Percentiles rank a stretch among this genome's conserved stretches.
Conservation (phyloP, 495 filamentous ascomycete species). For the Aspergillus egyptiacus region DNA sequence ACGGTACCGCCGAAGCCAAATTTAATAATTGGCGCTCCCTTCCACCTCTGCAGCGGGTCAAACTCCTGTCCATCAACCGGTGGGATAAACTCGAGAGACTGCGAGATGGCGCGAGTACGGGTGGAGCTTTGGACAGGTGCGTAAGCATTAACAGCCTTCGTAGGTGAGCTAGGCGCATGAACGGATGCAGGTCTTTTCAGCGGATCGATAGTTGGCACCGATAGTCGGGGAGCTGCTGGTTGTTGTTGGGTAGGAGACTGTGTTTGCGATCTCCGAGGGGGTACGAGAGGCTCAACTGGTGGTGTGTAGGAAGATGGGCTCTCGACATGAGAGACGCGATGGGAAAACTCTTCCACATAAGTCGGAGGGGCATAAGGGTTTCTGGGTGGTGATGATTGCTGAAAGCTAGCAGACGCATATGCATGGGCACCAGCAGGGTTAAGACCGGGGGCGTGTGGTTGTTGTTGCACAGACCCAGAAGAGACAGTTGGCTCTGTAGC, state of each 20-base stretch:
- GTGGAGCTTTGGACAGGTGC: slow-evolving; percentile 25
- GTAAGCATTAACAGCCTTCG: slow-evolving; percentile 33
- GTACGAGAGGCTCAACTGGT: slow-evolving; percentile 30
- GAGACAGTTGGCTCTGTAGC: slow-evolving; percentile 19
- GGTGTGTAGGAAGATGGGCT: slow-evolving; percentile 27
- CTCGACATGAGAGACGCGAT: slow-evolving; percentile 40
- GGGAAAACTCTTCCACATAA: slow-evolving; percentile 52
- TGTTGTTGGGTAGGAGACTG: slow-evolving; percentile 67
- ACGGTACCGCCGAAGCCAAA: slow-evolving; percentile 86
- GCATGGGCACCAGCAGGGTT: background rate
- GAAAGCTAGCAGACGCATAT: slow-evolving; percentile 10
- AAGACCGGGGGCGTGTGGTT: background rate
- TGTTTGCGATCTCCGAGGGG: slow-evolving; percentile 73
- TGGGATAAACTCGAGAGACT: slow-evolving; percentile 47
- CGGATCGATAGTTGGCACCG: slow-evolving; percentile 45
- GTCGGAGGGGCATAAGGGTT: slow-evolving; percentile 36
- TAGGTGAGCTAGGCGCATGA: slow-evolving; percentile 49
- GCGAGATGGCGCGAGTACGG: slow-evolving; percentile 33
- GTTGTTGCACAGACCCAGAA: slow-evolving; percentile 10
- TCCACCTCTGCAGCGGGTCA: slow-evolving; percentile 83
- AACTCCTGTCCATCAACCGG: slow-evolving; percentile 75
- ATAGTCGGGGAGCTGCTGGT: slow-evolving; percentile 47
- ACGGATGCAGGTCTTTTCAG: slow-evolving; percentile 65
- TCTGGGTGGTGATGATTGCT: slow-evolving; percentile 26
- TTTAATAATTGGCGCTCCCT: slow-evolving; percentile 74